phyloP scores from a whole-genome alignment of 179 eudicot genomes.

The Beta corolliflora region DNA sequence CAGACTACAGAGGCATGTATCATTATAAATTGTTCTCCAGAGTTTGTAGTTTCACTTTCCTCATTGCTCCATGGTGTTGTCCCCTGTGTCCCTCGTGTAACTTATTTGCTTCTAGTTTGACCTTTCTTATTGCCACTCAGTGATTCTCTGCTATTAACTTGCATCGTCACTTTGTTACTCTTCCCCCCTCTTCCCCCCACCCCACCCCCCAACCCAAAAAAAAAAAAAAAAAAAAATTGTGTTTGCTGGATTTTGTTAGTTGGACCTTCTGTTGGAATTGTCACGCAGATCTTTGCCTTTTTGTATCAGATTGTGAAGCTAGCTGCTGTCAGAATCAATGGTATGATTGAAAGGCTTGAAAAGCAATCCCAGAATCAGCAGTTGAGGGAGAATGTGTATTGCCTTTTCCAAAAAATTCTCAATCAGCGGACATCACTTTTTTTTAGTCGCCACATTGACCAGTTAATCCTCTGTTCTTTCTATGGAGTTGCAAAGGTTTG shows the following conservation, averaged over 20 bases:
- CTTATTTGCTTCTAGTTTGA: background rate
- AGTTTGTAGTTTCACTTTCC: background rate
- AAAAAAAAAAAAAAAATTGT: background rate
- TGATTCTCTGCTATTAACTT: background rate
- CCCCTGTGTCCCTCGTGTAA: background rate
- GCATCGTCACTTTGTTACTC: background rate
- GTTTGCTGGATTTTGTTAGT: too few species aligned
- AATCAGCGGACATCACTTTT: constrained; percentile 67
- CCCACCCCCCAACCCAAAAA: background rate
- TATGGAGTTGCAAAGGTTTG: constrained; percentile 97
- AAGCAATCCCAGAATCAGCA: constrained; percentile 43
- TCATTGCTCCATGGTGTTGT: background rate
- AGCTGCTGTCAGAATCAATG: constrained; percentile 95
- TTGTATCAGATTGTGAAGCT: constrained; percentile 71
- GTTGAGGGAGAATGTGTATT: constrained; percentile 76
- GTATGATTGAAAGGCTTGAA: constrained; percentile 88
- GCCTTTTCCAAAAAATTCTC: constrained; percentile 82
- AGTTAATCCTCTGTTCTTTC: constrained; percentile 85
- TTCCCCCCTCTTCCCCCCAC: background rate
- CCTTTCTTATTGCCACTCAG: background rate
- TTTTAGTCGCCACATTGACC: constrained; percentile 90
- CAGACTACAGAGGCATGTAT: background rate
- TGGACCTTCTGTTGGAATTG: background rate
- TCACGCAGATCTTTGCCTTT: background rate
- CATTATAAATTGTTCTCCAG: background rate